Percentiles rank a stretch among this genome's conserved stretches.
These are phyloP conservation scores for Sporobolomyces pararoseus DNA, from an alignment of 768 basidiomycete genomes.

Conservation along the genomic window DNA sequence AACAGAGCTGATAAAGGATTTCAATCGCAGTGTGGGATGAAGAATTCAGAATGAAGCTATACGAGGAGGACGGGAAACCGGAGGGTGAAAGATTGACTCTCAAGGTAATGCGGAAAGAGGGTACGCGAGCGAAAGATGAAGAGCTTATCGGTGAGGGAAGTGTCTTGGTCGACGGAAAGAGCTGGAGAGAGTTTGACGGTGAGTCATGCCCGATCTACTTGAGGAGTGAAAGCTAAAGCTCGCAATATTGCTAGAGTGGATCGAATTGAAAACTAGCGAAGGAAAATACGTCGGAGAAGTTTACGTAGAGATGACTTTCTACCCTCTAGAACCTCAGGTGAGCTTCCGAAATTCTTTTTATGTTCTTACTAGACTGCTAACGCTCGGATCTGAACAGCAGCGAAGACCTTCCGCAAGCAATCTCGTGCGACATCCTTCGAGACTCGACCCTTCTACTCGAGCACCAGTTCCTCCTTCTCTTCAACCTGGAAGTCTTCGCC, in stretches of 20 bases:
- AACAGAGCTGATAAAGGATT: no score
- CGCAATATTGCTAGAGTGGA: slow-evolving; percentile 19
- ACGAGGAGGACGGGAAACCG: background rate
- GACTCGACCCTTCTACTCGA: slow-evolving; percentile 6
- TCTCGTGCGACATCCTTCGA: background rate
- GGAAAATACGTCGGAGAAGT: slow-evolving; percentile 31
- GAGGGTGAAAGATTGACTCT: slow-evolving; percentile 6
- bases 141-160: slow-evolving; percentile 21
- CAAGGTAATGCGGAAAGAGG: slow-evolving; percentile 9
- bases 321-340: slow-evolving; percentile 14
- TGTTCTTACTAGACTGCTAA: no score
- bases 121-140: background rate
- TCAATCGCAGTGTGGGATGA: slow-evolving; percentile 31
- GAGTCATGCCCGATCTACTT: background rate
- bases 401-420: background rate
- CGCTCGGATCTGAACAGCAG: background rate
- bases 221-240: background rate
- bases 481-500: background rate
- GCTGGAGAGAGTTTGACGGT: slow-evolving; percentile 35
- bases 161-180: slow-evolving; percentile 1
- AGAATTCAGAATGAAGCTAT: slow-evolving; percentile 20
- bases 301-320: slow-evolving; percentile 32
- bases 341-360: background rate
- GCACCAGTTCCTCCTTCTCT: background rate
- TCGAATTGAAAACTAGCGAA: background rate